These are phyloP conservation scores for Paraurostyla sp. DNA, from an alignment of 73 alveolate species.

Conservation along the genomic window DNA sequence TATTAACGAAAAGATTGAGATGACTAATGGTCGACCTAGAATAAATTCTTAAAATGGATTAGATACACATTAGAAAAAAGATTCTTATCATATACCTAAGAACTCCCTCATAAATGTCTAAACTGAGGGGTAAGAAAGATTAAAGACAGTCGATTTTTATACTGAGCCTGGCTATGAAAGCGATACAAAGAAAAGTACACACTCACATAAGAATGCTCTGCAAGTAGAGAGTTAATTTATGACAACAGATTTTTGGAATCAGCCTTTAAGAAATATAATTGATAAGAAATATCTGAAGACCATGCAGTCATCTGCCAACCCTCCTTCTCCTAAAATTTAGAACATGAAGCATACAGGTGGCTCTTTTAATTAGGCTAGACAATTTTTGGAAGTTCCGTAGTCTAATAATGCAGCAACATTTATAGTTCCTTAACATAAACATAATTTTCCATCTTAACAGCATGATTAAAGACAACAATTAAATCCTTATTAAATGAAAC, in stretches of 20 bases:
- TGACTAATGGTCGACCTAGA: background rate
- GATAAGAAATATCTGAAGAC: conserved; percentile 9
- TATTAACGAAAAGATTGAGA: background rate
- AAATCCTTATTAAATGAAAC: too few relatives aligned
- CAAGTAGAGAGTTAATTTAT: background rate
- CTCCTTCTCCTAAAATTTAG: background rate
- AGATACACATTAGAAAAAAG: too few relatives aligned
- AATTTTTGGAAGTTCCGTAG: too few relatives aligned
- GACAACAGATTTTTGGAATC: background rate
- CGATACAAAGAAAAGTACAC: background rate
- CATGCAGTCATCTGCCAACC: background rate
- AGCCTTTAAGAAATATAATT: conserved; percentile 5
- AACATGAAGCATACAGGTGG: background rate
- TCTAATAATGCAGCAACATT: background rate
- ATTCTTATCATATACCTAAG: background rate
- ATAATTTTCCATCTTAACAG: background rate
- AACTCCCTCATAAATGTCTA: background rate
- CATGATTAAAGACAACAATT: too few relatives aligned
- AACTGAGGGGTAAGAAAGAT: too few relatives aligned
- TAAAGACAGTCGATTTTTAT: background rate
- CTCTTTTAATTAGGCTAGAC: background rate
- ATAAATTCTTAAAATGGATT: background rate
- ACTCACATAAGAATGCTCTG: background rate
- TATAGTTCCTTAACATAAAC: background rate
- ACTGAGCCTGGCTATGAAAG: background rate